These are phyloP conservation scores for Apiospora hydei DNA, from an alignment of 2,329 filamentous ascomycete species.

Conservation along the genomic window DNA sequence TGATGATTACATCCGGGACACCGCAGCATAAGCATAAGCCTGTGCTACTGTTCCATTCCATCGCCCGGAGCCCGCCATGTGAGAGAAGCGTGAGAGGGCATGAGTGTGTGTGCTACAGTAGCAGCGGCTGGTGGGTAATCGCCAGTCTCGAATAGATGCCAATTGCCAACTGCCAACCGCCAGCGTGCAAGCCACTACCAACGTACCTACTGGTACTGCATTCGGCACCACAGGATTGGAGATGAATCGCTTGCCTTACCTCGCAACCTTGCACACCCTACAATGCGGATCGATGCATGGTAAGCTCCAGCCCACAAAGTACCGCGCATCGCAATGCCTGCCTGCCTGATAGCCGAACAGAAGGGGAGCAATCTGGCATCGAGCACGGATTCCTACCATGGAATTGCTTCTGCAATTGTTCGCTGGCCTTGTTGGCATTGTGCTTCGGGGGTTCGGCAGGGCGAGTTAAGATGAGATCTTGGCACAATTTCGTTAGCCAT, in stretches of 20 bases:
- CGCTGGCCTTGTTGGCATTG: not conserved
- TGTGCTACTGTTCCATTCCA: conserved; percentile 2
- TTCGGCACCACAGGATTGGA: not conserved
- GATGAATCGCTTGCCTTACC: not conserved
- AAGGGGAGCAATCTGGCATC: not conserved
- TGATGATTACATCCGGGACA: conserved; percentile 12
- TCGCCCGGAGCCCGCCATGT: not conserved
- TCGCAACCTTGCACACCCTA: not conserved
- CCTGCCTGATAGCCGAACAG: not conserved
- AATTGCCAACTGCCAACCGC: not conserved
- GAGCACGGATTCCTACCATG: not conserved
- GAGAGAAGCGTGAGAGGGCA: not conserved
- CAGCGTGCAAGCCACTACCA: not conserved
- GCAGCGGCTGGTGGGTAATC: not conserved
- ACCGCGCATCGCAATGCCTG: conserved; percentile 16
- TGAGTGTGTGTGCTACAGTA: not conserved
- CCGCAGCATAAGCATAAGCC: conserved; percentile 11
- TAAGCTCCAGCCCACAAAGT: not conserved
- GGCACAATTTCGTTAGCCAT: conserved; percentile 12
- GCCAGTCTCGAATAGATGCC: conserved; percentile 2
- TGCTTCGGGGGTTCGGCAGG: not conserved
- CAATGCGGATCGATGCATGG: conserved; percentile 14
- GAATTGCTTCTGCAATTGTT: not conserved
- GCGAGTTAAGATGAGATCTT: conserved; percentile 9
- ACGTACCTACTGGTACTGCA: not conserved